These are phyloP conservation scores for Penicillium expansum DNA, from an alignment of 2,329 filamentous ascomycete species.

Conservation along the genomic window DNA sequence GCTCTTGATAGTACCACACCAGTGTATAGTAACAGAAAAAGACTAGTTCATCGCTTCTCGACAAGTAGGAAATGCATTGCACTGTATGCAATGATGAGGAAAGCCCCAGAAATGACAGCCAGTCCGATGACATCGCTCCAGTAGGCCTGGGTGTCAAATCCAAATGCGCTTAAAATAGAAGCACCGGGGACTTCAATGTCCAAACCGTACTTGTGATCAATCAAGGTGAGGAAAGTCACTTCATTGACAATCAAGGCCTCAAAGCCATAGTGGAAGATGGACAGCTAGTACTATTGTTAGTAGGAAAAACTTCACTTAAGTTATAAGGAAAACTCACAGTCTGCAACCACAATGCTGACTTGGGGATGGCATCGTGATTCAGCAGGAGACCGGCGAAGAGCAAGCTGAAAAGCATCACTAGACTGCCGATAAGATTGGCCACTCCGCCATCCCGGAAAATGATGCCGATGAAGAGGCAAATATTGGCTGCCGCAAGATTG, in stretches of 20 bases:
- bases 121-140: slow-evolving; percentile 83
- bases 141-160: slow-evolving; percentile 82
- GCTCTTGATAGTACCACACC: neutral
- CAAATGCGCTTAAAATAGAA: slow-evolving; percentile 90
- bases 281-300: slow-evolving; percentile 56
- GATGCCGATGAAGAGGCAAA: slow-evolving; percentile 95
- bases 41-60: slow-evolving; percentile 66
- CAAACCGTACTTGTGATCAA: slow-evolving; percentile 92
- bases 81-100: slow-evolving; percentile 81
- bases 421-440: slow-evolving; percentile 86
- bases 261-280: slow-evolving; percentile 97
- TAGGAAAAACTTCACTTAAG: slow-evolving; percentile 1
- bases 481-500: slow-evolving; percentile 88
- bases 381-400: slow-evolving; percentile 91
- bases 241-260: slow-evolving; percentile 97
- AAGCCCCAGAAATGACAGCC: slow-evolving; percentile 75
- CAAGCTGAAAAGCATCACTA: slow-evolving; percentile 96
- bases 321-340: slow-evolving; percentile 51
- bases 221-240: slow-evolving; percentile 80
- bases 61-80: slow-evolving; percentile 94
- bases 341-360: slow-evolving; percentile 84
- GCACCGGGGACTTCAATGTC: slow-evolving; percentile 95
- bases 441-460: slow-evolving; percentile 88
- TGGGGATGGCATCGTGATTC: slow-evolving; percentile 90
- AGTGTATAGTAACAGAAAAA: neutral